Base-by-base conservation (phyloP, 2,329 filamentous ascomycete genomes). In the Helotiales sp. region DNA sequence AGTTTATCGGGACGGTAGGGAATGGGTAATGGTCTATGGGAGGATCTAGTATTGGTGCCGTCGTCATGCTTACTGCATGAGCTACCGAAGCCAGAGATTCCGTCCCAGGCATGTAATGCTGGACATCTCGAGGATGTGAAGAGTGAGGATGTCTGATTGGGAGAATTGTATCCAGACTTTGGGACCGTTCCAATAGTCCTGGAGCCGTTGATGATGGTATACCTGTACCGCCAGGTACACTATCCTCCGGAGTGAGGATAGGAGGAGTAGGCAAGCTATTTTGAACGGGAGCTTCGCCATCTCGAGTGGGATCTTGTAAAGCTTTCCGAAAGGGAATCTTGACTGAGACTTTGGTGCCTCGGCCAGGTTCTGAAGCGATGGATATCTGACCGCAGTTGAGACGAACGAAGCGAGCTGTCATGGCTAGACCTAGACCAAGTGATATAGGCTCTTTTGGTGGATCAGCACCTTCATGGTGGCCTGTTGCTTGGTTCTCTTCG, bases 271-370 rank as follows among this genome's bases (percentile, higher is more conserved):
- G 58, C 10, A 61, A 42, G 12, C 47, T 48, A 10, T 48, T 31
- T 24, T 38, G 49, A 25, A 31, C 46, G 1, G 25, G 30, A 10
- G 24, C 7, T 9, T 47, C 40, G 4, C 22, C 13, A 5, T 57
- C 50, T 42, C 25, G 40, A 6, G 25, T 9, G 3, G 19, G 17
- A 3, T 49, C 49, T 22, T 15, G 30, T 13, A 22, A 30, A n/a
- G 63, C 54, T 33, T 63, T 63, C 13, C 60, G 55, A 50, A 66
- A 66, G 10, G 66, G 66, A 1, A 67, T 64, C 12, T 59, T 65
- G 9, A 67, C 44, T 1, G 61, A 62, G n/a, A 66, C 64, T 48
- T 57, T 57, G 1, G 65, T 66, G 30, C 65, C 65, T 48, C 56
- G 58, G 2, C 52, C 52, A 22, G 19, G 1, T 50, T 60, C 49